Evolutionary conservation across 179 eudicot genomes (phyloP).

Genomic region (Amaranthus tricolor): DNA sequence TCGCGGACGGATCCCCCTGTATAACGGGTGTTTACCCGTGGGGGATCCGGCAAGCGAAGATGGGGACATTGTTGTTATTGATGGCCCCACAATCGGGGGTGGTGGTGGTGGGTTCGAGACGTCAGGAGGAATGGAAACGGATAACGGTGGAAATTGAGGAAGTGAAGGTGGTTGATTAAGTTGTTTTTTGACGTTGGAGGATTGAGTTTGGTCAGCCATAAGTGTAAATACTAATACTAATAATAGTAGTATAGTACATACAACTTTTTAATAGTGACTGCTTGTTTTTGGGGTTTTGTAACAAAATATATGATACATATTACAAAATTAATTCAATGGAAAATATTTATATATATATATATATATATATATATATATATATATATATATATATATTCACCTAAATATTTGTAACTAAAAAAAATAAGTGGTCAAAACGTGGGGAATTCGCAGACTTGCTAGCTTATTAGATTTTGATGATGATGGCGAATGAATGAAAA

Average conservation of each 20-base stretch:
- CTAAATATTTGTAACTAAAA: too few relatives aligned
- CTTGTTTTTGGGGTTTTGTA: neutral
- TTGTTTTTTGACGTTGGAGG: conserved; percentile 14
- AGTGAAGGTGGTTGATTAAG: conserved; percentile 3
- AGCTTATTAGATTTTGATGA: too few relatives aligned
- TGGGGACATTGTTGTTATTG: neutral
- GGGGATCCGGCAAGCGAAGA: neutral
- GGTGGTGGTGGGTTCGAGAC: neutral
- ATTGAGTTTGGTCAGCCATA: conserved; percentile 18
- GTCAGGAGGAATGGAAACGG: conserved; percentile 15
- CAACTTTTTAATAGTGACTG: neutral
- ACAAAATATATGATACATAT: neutral
- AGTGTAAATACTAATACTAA: neutral
- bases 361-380: too few relatives aligned
- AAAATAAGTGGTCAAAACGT: conserved; percentile 27
- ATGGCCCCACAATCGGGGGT: neutral
- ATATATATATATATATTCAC: too few relatives aligned
- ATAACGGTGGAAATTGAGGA: conserved; percentile 12
- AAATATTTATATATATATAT: too few relatives aligned
- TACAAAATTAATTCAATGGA: neutral
- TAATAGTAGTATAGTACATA: neutral
- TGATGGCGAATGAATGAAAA: neutral
- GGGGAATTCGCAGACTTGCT: conserved; percentile 28
- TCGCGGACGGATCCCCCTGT: conserved; percentile 65
- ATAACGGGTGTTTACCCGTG: conserved; percentile 45